Base-by-base conservation (phyloP, 2,329 filamentous ascomycete species). In the Penicillium aurantiogriseum region DNA sequence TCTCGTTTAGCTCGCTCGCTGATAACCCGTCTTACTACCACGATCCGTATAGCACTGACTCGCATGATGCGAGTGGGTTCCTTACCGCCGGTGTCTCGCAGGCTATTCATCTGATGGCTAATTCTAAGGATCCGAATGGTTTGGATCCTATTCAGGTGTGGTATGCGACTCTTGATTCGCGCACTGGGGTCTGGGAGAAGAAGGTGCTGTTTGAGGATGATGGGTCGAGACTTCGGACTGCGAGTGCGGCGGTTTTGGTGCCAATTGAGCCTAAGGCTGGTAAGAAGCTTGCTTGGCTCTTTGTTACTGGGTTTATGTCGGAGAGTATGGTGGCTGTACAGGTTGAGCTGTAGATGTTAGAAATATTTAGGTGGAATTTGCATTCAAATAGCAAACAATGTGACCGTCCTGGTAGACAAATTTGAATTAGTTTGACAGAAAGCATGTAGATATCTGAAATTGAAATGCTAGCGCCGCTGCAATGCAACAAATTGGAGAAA, bases 1-100 rank as follows among this genome's bases (percentile, higher is more conserved):
- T 86, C 17, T 58, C 73, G 1, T 58, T 84, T 3, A 78, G 81
- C 36, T 74, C 75, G 1, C 63, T 75, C 3, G 71, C 82, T 13
- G 85, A 88, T 63, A 88, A 88, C 58, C 84, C 85, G 0, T 80
- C 69, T 62, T 87, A 81, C 68, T 88, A 83, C 63, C 56, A 67
- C 0, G 85, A 88, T 51, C 79, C 81, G 0, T 85, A 80, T 44
- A 72, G 77, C 1, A 74, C 73, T 0, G 59, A 62, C 0, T 70
- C 64, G 0, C 51, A 69, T 35, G 81, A 86, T 56, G 78, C 78
- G 17, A 85, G 83, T 54, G 84, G 84, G 0, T 82, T 81, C 49
- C 67, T 87, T 1, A 64, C 81, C 0, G 75, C 80, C 0, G 84
- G 85, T 1, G 43, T 86, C 0, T 67, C 76, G 0, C 74, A 74